Evolutionary conservation across 2,329 filamentous ascomycete species (phyloP).

Genomic region (Arachnomyces sp.): DNA sequence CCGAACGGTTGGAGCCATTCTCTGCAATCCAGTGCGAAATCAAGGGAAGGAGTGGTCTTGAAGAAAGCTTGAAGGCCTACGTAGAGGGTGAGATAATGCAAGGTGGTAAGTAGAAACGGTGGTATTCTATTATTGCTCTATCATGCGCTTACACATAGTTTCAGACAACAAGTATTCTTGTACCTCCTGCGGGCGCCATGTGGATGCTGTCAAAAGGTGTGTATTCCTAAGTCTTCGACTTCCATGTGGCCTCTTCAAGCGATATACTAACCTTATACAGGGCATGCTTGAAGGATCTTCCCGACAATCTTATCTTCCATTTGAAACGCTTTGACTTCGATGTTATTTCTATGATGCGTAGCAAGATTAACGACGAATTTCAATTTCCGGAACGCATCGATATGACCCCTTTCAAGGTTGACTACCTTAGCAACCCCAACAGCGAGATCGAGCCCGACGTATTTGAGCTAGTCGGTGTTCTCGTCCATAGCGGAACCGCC

Average conservation of each 20-base stretch:
- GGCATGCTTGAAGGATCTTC: constrained; percentile 84
- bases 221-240: constrained; percentile 6
- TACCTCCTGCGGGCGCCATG: constrained; percentile 77
- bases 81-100: constrained; percentile 95
- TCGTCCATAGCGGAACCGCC: constrained; percentile 87
- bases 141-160: constrained; percentile 15
- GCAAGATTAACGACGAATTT: constrained; percentile 94
- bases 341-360: constrained; percentile 61
- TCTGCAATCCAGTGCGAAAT: constrained; percentile 95
- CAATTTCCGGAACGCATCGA: constrained; percentile 77
- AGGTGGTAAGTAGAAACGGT: constrained; percentile 51
- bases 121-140: background rate
- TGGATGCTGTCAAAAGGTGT: constrained; percentile 84
- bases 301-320: constrained; percentile 92
- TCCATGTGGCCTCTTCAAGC: too few species aligned
- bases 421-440: constrained; percentile 62
- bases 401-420: constrained; percentile 84
- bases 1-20: constrained; percentile 81
- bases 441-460: constrained; percentile 57
- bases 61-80: constrained; percentile 89
- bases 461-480: constrained; percentile 89
- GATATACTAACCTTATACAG: constrained; percentile 35
- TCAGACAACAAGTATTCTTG: constrained; percentile 96
- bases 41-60: constrained; percentile 75
- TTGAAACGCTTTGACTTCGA: constrained; percentile 57